Percentiles rank a stretch among this genome's conserved stretches.
Conservation (phyloP, 305 asterid genomes). For the Fraxinus baroniana region DNA sequence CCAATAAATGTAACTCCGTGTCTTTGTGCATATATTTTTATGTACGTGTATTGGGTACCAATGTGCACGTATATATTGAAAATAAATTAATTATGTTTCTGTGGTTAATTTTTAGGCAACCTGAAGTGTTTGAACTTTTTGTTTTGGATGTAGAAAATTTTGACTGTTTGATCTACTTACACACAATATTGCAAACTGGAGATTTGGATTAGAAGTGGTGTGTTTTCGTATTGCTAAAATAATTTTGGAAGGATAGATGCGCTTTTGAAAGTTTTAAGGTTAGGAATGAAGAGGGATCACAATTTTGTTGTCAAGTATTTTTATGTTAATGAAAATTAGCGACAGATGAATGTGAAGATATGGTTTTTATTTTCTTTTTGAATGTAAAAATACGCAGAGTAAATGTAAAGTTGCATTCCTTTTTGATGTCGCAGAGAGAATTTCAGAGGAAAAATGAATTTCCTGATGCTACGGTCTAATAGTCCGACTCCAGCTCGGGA, state of each 20-base stretch:
- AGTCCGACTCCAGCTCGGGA: slow-evolving; percentile 66
- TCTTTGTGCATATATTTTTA: slow-evolving; percentile 7
- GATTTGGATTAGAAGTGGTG: slow-evolving; percentile 11
- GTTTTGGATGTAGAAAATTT: not conserved
- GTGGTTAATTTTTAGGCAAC: not conserved
- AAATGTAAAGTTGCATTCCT: slow-evolving; percentile 13
- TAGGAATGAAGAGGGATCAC: not conserved
- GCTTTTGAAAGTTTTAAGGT: not conserved
- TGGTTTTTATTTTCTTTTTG: not conserved
- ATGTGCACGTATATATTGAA: not conserved
- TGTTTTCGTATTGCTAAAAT: not conserved
- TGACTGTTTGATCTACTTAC: slow-evolving; percentile 12
- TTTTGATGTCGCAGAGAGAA: slow-evolving; percentile 29
- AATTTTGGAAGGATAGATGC: slow-evolving; percentile 3
- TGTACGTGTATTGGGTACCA: not conserved
- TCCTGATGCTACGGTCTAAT: slow-evolving; percentile 79
- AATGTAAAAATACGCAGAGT: not conserved
- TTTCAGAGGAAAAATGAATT: slow-evolving; percentile 67
- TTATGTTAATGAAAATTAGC: not conserved
- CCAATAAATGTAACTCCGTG: not conserved
- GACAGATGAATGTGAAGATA: slow-evolving; percentile 1
- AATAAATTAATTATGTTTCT: not conserved
- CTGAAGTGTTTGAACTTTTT: not conserved
- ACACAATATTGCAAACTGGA: slow-evolving; percentile 16
- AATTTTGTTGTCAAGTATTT: not conserved